Evolutionary conservation across 495 filamentous ascomycete species (phyloP), one percentile per base, ranked within the genome.

Genomic region (Tirmania nivea): DNA sequence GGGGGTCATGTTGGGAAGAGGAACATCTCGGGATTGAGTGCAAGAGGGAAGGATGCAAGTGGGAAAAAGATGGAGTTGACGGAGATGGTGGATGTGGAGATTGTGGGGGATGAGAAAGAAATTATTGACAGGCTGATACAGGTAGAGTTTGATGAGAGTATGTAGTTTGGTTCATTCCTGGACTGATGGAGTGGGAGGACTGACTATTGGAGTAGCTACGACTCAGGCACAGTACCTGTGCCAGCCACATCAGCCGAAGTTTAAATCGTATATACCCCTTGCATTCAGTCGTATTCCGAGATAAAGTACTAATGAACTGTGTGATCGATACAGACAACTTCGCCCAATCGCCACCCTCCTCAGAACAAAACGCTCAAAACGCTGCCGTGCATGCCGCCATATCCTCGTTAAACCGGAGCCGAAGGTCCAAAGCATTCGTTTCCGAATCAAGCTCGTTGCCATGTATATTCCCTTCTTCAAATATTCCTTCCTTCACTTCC

Each of bases 341-440:
- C 78, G 84, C 34, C 90, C 90, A 10, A 73, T 84, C 21, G 79
- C 84, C 2, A 78, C 80, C 39, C 78, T 88, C 8, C 77, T 96
- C 5, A 80, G 85, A 52, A 94, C 87, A 0, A 94, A 94, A 64
- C 83, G 87, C 47, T 82, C 84, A 42, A 95, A 94, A 66, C 86
- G 90, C 49, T 97, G 90, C 68, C 77, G 81, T 56, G 75, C 78
- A 10, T 97, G 90, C 71, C 81, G 89, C 6, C 89, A 95, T 70
- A 94, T 95, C 67, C 80, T 97, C 63, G 81, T 82, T 51, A 90
- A 90, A 64, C 89, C 86, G n/a, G 92, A 97, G 68, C 73, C 77
- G 55, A 95, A 95, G 64, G 77, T 93, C 11, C 73, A 75, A 49
- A 85, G 78, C 14, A 90, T 84, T 10, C 80, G 86, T 42, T 94